phyloP scores from a whole-genome alignment of 208 protist species.

The Leptomonas pyrrhocoris region DNA sequence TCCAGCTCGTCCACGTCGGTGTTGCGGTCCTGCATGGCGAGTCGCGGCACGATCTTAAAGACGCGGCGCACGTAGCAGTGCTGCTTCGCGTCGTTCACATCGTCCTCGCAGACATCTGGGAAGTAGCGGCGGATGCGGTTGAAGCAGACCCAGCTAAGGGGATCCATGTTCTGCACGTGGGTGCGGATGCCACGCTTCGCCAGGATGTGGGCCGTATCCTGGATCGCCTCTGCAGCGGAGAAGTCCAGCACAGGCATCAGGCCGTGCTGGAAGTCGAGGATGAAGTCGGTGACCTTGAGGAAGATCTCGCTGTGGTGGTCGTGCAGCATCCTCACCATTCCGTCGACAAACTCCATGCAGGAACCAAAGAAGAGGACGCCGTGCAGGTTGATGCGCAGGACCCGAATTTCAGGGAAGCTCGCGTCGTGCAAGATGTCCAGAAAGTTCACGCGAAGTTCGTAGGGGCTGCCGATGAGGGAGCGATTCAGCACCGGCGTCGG shows the following conservation, averaged over 20 bases:
- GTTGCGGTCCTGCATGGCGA: constrained; percentile 2
- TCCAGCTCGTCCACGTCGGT: constrained; percentile 29
- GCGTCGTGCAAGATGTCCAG: constrained; percentile 42
- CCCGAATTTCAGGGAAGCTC: constrained; percentile 48
- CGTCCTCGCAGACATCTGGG: constrained; percentile 43
- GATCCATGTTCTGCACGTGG: constrained; percentile 63
- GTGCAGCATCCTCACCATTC: constrained; percentile 52
- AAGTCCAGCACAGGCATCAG: constrained; percentile 61
- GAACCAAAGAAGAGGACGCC: constrained; percentile 64
- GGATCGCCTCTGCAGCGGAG: constrained; percentile 52
- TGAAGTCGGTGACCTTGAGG: constrained; percentile 56
- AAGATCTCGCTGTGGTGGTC: constrained; percentile 56
- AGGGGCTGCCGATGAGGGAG: constrained; percentile 28
- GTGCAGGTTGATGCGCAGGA: constrained; percentile 50
- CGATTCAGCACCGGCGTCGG: constrained; percentile 14
- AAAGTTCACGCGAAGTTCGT: constrained; percentile 45
- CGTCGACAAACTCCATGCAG: constrained; percentile 58
- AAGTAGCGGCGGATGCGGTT: constrained; percentile 54
- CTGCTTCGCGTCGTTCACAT: constrained; percentile 56
- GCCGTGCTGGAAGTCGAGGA: constrained; percentile 61
- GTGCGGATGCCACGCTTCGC: constrained; percentile 50
- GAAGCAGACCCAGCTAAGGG: constrained; percentile 49
- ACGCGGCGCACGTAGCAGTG: constrained; percentile 51
- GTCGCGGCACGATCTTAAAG: constrained; percentile 29
- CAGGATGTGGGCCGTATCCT: constrained; percentile 45